phyloP scores from a whole-genome alignment of 331 rosid species.

The Cydonia oblonga region DNA sequence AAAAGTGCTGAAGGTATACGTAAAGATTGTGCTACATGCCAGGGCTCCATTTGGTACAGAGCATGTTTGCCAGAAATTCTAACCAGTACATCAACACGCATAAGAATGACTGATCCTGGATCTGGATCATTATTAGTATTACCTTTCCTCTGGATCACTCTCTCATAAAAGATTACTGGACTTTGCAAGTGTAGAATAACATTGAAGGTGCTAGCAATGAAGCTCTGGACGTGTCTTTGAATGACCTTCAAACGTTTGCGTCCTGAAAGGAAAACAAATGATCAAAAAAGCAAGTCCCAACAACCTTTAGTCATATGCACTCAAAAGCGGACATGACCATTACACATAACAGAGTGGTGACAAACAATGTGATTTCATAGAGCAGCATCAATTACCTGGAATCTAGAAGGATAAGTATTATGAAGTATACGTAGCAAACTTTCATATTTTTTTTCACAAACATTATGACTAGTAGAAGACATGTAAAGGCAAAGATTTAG shows the following conservation, averaged over 20 bases:
- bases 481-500: neutral
- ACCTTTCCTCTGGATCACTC: conserved; percentile 20
- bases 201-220: conserved; percentile 50
- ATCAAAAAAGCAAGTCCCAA: conserved; percentile 10
- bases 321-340: neutral
- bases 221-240: conserved; percentile 61
- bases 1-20: conserved; percentile 75
- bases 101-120: conserved; percentile 79
- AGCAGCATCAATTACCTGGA: neutral
- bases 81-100: conserved; percentile 78
- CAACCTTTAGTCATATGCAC: neutral
- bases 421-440: neutral
- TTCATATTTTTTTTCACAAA: neutral
- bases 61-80: conserved; percentile 65
- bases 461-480: neutral
- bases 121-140: conserved; percentile 36
- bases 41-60: conserved; percentile 52
- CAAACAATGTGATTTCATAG: neutral
- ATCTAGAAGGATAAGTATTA: neutral
- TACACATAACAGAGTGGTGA: neutral
- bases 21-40: conserved; percentile 66
- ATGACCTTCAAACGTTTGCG: conserved; percentile 58
- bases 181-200: conserved; percentile 66
- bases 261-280: conserved; percentile 33
- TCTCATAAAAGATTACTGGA: conserved; percentile 49